Evolutionary conservation across 208 protist species (phyloP), one percentile per base, ranked within the genome.

Genomic region (Leishmania lainsoni): DNA sequence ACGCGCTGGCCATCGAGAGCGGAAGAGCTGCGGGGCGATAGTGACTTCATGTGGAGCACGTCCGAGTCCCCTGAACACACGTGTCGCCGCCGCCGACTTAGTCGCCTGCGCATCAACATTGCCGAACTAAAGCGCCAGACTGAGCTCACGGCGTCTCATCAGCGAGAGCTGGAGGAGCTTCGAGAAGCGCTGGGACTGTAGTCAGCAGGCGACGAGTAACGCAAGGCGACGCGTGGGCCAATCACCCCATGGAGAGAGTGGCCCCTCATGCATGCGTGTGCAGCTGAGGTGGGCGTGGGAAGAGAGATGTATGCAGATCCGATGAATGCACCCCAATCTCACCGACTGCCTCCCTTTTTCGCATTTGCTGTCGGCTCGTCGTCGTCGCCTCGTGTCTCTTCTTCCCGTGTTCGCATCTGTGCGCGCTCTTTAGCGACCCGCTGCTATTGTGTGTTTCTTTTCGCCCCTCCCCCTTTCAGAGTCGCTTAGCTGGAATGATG

Each of bases 101-200:
- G 72, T 5, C 86, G 92, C 5, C 74, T 77, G 5, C 92, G 92
- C 35, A 77, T 93, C 35, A 87, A 87, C 76, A 72, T 91, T 51
- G 77, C 63, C 4, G 63, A 86, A 2, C 83, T 92, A 71, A 75
- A 81, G 65, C 80, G 59, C 14, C 85, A 83, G 29, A 56, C 74
- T 29, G 77, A 71, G 22, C 73, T 90, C 29, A 78, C 70, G 45
- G 75, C 63, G 26, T 70, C 87, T 35, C 90, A 95, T 58, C 35
- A 78, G 39, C 83, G 73, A 39, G 80, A 91, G 68, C 54, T 89
- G 78, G 86, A 88, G 51, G 63, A 52, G 26, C 83, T 95, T 26
- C 90, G 89, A 8, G 73, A 49, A 61, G 89, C 92, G 35, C 70
- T 95, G 73, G 84, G 78, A 2, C 72, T 95, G 48, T 95, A 86